Percentiles rank a stretch among this genome's conserved stretches.
Evolutionary conservation across 371 early-diverging fungal species (phyloP).

Genomic region (Blakeslea trispora): DNA sequence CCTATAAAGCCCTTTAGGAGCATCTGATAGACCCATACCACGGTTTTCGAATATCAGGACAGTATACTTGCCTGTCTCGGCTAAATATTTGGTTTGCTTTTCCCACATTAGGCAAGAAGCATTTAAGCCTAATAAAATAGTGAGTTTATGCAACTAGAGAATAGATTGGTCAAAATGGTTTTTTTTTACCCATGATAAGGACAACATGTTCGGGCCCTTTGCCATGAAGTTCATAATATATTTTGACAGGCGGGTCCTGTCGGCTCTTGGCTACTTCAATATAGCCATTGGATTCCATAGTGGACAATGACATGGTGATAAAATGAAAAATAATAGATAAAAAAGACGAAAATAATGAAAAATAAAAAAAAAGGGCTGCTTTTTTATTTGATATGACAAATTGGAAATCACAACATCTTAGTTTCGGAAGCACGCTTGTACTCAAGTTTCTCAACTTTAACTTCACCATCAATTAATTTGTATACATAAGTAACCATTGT

Average conservation of each 20-base stretch:
- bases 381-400: background rate
- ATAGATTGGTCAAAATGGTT: background rate
- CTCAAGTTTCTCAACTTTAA: constrained; percentile 91
- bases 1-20: constrained; percentile 56
- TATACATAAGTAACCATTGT: constrained; percentile 88
- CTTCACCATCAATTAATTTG: constrained; percentile 86
- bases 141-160: background rate
- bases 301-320: constrained; percentile 20
- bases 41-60: constrained; percentile 77
- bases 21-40: constrained; percentile 64
- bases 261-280: constrained; percentile 24
- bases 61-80: constrained; percentile 55
- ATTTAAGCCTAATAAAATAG: constrained; percentile 31
- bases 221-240: constrained; percentile 72
- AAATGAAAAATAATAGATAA: too few relatives aligned
- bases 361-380: constrained; percentile 4
- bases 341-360: constrained; percentile 7
- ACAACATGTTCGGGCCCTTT: constrained; percentile 57
- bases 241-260: constrained; percentile 21
- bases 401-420: constrained; percentile 20
- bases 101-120: constrained; percentile 50
- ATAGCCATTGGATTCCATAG: constrained; percentile 19
- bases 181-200: constrained; percentile 57
- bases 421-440: constrained; percentile 65
- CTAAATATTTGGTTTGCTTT: constrained; percentile 57